These are phyloP conservation scores for Trametes punicea DNA, from an alignment of 768 basidiomycete genomes.

Conservation along the genomic window DNA sequence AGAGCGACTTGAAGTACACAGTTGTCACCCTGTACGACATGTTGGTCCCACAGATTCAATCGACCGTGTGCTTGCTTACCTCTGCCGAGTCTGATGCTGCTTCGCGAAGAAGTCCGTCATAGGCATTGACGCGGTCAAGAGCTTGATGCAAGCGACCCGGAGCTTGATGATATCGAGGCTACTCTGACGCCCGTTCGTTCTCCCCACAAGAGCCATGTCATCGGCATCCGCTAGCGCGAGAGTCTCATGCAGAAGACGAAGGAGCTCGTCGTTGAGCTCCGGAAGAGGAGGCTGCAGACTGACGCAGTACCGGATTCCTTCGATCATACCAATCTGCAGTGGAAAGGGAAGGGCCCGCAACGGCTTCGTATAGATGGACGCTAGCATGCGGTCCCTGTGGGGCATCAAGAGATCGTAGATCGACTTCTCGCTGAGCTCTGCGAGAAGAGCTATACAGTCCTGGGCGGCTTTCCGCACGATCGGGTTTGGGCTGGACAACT, in stretches of 20 bases:
- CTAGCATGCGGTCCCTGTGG: constrained; percentile 84
- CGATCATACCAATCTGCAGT: constrained; percentile 97
- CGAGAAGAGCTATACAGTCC: constrained; percentile 72
- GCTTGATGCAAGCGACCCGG: constrained; percentile 88
- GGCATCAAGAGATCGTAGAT: constrained; percentile 77
- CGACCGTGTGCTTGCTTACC: constrained; percentile 44
- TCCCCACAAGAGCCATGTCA: constrained; percentile 75
- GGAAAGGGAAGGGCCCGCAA: constrained; percentile 90
- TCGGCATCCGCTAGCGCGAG: constrained; percentile 95
- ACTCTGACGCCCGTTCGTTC: constrained; percentile 73
- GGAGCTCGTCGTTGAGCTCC: constrained; percentile 88
- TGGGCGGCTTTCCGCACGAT: constrained; percentile 84
- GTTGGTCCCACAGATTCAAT: background rate
- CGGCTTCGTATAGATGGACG: constrained; percentile 93
- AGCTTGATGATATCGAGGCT: constrained; percentile 81
- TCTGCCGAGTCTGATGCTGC: constrained; percentile 80
- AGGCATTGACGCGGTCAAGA: constrained; percentile 92
- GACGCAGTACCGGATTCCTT: constrained; percentile 92
- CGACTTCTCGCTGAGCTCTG: constrained; percentile 66
- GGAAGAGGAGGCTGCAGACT: constrained; percentile 85
- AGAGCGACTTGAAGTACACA: constrained; percentile 98
- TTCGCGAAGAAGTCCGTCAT: constrained; percentile 89
- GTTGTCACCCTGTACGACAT: constrained; percentile 69
- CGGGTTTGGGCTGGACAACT: constrained; percentile 82
- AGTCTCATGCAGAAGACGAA: constrained; percentile 89